A percentile compares a stretch with the other conserved stretches of the same genome.
Conservation (phyloP, 306 rosid species). For the Cucurbita argyrosperma region DNA sequence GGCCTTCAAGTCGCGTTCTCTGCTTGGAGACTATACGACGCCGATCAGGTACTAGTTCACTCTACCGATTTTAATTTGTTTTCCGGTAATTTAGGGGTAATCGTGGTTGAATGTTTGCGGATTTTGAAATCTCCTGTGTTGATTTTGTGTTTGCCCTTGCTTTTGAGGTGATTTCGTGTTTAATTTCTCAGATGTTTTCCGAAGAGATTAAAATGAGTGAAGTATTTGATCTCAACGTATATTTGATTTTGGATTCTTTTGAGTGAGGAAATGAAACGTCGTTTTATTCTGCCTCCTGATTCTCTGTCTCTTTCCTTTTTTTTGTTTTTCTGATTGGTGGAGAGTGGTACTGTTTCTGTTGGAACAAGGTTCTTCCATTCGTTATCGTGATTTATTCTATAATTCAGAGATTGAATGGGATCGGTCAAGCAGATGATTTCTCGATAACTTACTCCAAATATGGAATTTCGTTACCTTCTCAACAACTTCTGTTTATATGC, state of each 20-base stretch:
- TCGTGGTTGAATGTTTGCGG: not conserved
- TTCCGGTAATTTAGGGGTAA: not conserved
- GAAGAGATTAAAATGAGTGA: not conserved
- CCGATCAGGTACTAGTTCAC: not conserved
- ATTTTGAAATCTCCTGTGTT: not conserved
- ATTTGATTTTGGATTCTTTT: not conserved
- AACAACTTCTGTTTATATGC: not conserved
- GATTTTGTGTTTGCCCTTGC: not conserved
- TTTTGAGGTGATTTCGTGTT: not conserved
- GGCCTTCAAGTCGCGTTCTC: conserved; percentile 67
- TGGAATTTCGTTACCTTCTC: not conserved
- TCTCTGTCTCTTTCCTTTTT: not conserved
- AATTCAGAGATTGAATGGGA: not conserved
- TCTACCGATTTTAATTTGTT: not conserved
- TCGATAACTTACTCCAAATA: not conserved
- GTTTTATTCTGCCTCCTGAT: not conserved
- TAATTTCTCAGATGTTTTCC: not conserved
- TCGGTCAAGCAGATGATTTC: not conserved
- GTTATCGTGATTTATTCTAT: not conserved
- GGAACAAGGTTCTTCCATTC: not conserved
- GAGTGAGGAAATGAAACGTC: not conserved
- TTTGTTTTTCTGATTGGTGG: not conserved
- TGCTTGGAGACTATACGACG: conserved; percentile 15
- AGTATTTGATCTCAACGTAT: not conserved
- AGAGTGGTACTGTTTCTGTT: not conserved